Evolutionary conservation across 2,329 filamentous ascomycete genomes (phyloP).

Genomic region (Thielaviopsis cerberus): DNA sequence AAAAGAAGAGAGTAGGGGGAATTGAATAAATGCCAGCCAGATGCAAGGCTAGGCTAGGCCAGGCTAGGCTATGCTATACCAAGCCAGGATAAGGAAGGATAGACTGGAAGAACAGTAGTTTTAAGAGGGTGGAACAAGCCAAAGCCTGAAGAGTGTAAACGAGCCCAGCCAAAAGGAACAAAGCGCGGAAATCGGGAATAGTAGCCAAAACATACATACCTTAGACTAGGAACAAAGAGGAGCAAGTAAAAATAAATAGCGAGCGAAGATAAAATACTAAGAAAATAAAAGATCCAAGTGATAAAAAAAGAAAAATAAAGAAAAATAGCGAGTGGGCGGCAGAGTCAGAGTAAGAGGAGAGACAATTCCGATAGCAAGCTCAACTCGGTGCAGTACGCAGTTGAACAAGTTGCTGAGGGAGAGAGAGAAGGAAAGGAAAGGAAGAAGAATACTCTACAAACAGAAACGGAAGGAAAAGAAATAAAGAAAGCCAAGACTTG

Average conservation of each 20-base stretch:
- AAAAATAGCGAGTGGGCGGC: neutral
- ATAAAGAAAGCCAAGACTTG: neutral
- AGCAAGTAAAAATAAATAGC: neutral
- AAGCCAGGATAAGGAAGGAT: neutral
- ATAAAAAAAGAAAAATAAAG: neutral
- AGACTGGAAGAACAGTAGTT: neutral
- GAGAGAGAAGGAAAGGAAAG: neutral
- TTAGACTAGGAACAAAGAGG: neutral
- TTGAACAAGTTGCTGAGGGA: neutral
- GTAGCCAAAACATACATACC: neutral
- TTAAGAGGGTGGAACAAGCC: neutral
- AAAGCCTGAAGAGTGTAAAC: neutral
- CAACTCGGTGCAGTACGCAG: neutral
- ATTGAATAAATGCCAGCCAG: neutral
- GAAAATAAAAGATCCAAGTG: neutral
- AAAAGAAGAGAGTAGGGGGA: neutral
- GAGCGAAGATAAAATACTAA: neutral
- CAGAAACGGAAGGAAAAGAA: neutral
- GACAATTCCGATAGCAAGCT: neutral
- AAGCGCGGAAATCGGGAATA: constrained; percentile 3
- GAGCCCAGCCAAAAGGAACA: constrained; percentile 10
- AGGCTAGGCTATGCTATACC: neutral
- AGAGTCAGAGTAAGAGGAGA: neutral
- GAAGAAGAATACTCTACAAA: neutral
- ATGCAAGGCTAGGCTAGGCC: neutral